These are phyloP conservation scores for Acer yangbiense DNA, from an alignment of 345 rosid species.

Conservation along the genomic window DNA sequence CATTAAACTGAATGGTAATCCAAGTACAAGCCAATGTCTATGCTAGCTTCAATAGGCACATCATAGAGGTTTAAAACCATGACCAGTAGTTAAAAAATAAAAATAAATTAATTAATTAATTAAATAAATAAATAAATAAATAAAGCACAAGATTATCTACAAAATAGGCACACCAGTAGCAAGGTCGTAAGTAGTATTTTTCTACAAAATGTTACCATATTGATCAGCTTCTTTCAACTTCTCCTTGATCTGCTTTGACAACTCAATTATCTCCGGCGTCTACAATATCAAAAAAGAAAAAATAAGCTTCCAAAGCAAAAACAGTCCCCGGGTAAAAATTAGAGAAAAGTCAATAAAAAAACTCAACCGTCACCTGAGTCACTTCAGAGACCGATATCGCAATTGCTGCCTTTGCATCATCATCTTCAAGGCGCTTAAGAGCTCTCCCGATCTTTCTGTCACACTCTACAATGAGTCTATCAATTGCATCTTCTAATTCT, in stretches of 20 bases:
- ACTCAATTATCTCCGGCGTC: conserved; percentile 76
- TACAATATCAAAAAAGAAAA: conserved; percentile 33
- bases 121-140: not conserved
- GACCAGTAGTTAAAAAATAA: not conserved
- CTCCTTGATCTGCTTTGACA: conserved; percentile 92
- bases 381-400: conserved; percentile 97
- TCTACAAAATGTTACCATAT: conserved; percentile 49
- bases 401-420: conserved; percentile 99
- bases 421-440: conserved; percentile 96
- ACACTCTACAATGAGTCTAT: conserved; percentile 93
- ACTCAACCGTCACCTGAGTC: conserved; percentile 66
- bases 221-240: conserved; percentile 92
- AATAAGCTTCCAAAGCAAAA: not conserved
- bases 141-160: no score
- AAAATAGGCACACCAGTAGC: not conserved
- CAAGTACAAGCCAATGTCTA: not conserved
- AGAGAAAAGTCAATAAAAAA: not conserved
- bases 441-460: conserved; percentile 97
- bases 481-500: conserved; percentile 96
- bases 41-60: not conserved
- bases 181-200: not conserved
- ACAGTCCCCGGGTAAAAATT: not conserved
- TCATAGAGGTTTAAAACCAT: not conserved
- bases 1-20: not conserved
- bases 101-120: no score